Conservation (phyloP, 108 stramenopile genomes). For the Bacterosira constricta region DNA sequence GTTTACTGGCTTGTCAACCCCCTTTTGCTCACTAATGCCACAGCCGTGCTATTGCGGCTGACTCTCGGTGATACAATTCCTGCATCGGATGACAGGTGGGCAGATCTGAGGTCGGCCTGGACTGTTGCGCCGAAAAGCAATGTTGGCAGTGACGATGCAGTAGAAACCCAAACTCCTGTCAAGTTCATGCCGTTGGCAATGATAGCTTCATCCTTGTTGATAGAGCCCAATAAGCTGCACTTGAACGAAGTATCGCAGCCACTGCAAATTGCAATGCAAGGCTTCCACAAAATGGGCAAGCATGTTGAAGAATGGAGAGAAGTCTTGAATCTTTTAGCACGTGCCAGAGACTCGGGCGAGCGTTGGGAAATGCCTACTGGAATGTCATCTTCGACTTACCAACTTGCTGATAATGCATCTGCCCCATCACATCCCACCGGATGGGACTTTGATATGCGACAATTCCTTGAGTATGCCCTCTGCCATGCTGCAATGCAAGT, state of each 20-base stretch:
- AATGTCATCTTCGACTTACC: conserved; percentile 30
- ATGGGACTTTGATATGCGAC: conserved; percentile 79
- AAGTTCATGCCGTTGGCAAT: conserved; percentile 67
- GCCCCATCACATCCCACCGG: conserved; percentile 9
- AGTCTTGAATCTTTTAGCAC: conserved; percentile 47
- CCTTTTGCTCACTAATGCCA: conserved; percentile 68
- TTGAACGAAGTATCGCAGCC: neutral
- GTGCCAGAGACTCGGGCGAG: conserved; percentile 31
- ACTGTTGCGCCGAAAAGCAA: conserved; percentile 42
- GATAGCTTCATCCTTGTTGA: conserved; percentile 60
- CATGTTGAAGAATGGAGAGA: conserved; percentile 58
- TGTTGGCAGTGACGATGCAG: conserved; percentile 4
- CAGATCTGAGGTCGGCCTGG: conserved; percentile 70
- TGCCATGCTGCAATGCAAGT: conserved; percentile 75
- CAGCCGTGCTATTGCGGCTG: conserved; percentile 70
- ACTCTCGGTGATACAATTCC: conserved; percentile 74
- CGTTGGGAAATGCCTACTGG: conserved; percentile 47
- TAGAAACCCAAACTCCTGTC: conserved; percentile 13
- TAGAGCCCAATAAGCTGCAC: conserved; percentile 33
- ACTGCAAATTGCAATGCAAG: conserved; percentile 35
- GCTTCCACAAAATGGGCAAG: conserved; percentile 67
- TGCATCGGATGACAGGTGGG: conserved; percentile 69
- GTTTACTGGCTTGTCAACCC: conserved; percentile 57
- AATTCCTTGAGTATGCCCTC: conserved; percentile 73
- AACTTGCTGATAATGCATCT: neutral